These are phyloP conservation scores for Carex arenaria DNA, from an alignment of 202 grass and related monocot species.

Conservation along the genomic window DNA sequence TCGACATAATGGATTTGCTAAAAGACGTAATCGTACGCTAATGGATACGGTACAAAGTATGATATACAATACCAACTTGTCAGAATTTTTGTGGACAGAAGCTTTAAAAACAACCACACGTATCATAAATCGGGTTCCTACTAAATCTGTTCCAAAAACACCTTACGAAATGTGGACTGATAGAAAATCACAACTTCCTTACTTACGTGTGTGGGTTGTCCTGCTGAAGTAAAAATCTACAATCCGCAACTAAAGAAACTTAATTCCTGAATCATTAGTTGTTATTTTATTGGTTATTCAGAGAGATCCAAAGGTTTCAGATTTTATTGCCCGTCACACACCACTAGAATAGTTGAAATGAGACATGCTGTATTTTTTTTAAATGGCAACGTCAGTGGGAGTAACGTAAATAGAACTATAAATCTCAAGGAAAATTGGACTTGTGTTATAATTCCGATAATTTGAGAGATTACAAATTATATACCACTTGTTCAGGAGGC, in stretches of 20 bases:
- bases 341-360: not conserved
- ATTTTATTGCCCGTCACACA: not conserved
- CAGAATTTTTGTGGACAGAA: not conserved
- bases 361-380: not conserved
- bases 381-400: not conserved
- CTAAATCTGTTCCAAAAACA: not conserved
- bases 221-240: no score
- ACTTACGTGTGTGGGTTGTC: no score
- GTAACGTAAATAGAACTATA: not conserved
- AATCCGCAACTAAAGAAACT: no score
- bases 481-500: no score
- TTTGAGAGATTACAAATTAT: not conserved
- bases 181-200: not conserved
- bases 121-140: not conserved
- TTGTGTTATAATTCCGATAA: slow-evolving; percentile 13
- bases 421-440: not conserved
- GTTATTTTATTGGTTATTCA: no score
- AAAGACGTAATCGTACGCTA: not conserved
- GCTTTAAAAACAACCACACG: not conserved
- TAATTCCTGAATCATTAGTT: no score
- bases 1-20: not conserved
- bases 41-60: no score
- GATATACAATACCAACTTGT: no score
- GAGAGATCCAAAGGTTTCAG: no score
- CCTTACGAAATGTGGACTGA: not conserved